Percentiles rank a stretch among this genome's conserved stretches.
Evolutionary conservation across 306 rosid species (phyloP).

Genomic region (Medicago ruthenica): DNA sequence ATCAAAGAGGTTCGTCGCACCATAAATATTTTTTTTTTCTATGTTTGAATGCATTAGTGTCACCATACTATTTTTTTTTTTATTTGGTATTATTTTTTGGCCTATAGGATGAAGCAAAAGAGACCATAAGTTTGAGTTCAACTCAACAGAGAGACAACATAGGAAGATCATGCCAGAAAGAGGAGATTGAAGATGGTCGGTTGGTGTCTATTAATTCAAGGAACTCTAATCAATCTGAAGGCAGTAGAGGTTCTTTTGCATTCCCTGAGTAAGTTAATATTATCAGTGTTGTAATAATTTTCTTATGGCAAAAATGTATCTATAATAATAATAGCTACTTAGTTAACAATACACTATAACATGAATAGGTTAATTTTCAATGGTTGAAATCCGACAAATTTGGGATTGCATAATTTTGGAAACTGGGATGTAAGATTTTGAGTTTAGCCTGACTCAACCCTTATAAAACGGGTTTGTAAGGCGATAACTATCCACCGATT

Average conservation of each 20-base stretch:
- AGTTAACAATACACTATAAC: not conserved
- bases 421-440: too few relatives aligned
- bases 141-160: slow-evolving; percentile 14
- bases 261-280: slow-evolving; percentile 68
- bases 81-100: not conserved
- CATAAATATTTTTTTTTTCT: not conserved
- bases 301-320: not conserved
- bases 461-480: too few relatives aligned
- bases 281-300: not conserved
- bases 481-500: too few relatives aligned
- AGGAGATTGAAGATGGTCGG: slow-evolving; percentile 37
- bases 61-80: not conserved
- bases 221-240: slow-evolving; percentile 57
- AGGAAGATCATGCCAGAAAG: slow-evolving; percentile 21
- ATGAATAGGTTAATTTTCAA: too few relatives aligned
- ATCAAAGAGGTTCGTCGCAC: slow-evolving; percentile 35
- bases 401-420: too few relatives aligned
- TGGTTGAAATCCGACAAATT: too few relatives aligned
- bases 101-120: slow-evolving; percentile 47
- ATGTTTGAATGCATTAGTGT: not conserved
- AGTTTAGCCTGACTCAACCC: too few relatives aligned
- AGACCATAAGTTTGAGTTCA: slow-evolving; percentile 27
- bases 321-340: not conserved
- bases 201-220: slow-evolving; percentile 48
- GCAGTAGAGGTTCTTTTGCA: slow-evolving; percentile 67